A percentile compares a stretch with the other conserved stretches of the same genome.
Conservation (phyloP, 2,329 filamentous ascomycete genomes). For the Fusarium siculi region DNA sequence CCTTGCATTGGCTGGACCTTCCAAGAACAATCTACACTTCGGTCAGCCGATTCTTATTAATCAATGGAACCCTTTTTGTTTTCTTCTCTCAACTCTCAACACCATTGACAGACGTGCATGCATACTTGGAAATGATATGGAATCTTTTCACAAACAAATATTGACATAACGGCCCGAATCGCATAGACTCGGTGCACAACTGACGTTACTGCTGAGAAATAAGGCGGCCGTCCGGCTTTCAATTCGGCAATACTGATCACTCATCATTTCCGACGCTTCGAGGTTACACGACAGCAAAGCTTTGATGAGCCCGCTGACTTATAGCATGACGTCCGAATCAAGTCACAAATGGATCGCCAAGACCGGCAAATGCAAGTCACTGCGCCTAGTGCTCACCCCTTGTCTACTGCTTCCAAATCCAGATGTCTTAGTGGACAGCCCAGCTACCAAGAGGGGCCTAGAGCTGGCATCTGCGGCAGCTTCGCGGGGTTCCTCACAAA, state of each 20-base stretch:
- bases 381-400: slow-evolving; percentile 28
- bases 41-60: neutral
- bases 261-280: slow-evolving; percentile 5
- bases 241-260: slow-evolving; percentile 5
- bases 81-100: slow-evolving; percentile 1
- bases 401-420: slow-evolving; percentile 17
- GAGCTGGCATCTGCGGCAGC: slow-evolving; percentile 23
- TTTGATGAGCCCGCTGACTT: slow-evolving; percentile 7
- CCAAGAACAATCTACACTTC: neutral
- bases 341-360: slow-evolving; percentile 38
- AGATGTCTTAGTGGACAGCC: slow-evolving; percentile 14
- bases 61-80: neutral
- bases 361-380: slow-evolving; percentile 32
- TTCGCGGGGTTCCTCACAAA: slow-evolving; percentile 10
- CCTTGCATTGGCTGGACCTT: neutral
- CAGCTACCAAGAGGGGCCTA: slow-evolving; percentile 10
- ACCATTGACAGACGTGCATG: neutral
- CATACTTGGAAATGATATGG: neutral
- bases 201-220: slow-evolving; percentile 3
- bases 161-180: slow-evolving; percentile 20
- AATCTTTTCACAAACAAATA: neutral
- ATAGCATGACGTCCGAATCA: slow-evolving; percentile 41
- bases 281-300: slow-evolving; percentile 19
- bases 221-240: neutral
- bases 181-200: slow-evolving; percentile 13